Evolutionary conservation across 1,284 basidiomycete species (phyloP), one percentile per base, ranked within the genome.

Genomic region (Hemileia vastatrix): DNA sequence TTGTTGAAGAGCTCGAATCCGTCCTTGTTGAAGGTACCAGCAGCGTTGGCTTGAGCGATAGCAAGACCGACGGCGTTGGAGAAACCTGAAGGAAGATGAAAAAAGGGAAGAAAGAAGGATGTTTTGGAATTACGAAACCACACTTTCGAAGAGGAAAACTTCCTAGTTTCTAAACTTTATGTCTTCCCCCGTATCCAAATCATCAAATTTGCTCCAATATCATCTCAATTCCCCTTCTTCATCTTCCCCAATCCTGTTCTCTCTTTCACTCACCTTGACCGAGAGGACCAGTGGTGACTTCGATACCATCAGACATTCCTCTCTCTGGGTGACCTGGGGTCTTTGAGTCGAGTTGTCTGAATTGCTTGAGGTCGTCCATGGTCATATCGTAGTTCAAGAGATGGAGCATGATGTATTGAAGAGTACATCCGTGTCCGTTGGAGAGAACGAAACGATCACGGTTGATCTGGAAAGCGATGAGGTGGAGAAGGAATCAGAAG

Each of bases 231-330:
- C n/a, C n/a, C n/a, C n/a, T n/a, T n/a, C n/a, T n/a, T n/a, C n/a
- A n/a, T n/a, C n/a, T n/a, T n/a, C n/a, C n/a, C n/a, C n/a, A n/a
- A n/a, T n/a, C n/a, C n/a, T n/a, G n/a, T n/a, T n/a, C n/a, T n/a
- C n/a, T n/a, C 31, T 6, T 23, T 18, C 43, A 23, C 54, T 23
- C 21, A 55, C 90, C 90, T 78, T 96, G 92, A 54, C 92, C 92
- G 36, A 96, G 86, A 65, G 93, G 92, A 67, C 92, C 93, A 63
- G 93, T 96, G 70, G 92, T 96, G 67, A 95, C 90, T 79, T 96
- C 92, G 67, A 96, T 83, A 71, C 92, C 92, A 69, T 91, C 88
- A 21, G 90, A 92, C 77, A 92, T 87, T 64, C 84, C 82, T 63
- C 83, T 80, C 77, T 96, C 92, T 40, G 91, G 91, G 80, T 95